Percentiles rank a stretch among this genome's conserved stretches.
These are phyloP conservation scores for Pisolithus sp. DNA, from an alignment of 768 basidiomycete species.

Conservation along the genomic window DNA sequence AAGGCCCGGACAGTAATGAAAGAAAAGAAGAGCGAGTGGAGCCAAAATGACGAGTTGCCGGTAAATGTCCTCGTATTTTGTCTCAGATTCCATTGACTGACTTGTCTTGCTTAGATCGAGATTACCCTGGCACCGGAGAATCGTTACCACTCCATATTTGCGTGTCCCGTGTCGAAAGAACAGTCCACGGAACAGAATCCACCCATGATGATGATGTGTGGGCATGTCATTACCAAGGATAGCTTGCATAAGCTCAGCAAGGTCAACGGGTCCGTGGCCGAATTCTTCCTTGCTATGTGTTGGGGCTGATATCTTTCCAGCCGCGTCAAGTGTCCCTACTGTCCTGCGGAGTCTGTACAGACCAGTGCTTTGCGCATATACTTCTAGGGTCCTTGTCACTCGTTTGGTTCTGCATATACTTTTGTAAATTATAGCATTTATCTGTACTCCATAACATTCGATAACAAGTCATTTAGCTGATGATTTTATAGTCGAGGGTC, in stretches of 20 bases:
- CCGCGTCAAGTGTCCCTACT: slow-evolving; percentile 95
- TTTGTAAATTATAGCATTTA: slow-evolving; percentile 4
- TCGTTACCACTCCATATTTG: slow-evolving; percentile 94
- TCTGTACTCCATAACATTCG: not conserved
- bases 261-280: slow-evolving; percentile 62
- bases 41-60: slow-evolving; percentile 81
- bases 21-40: slow-evolving; percentile 91
- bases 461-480: not conserved
- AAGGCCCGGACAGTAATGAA: slow-evolving; percentile 93
- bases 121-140: slow-evolving; percentile 82
- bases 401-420: slow-evolving; percentile 3
- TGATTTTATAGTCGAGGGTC: slow-evolving; percentile 12
- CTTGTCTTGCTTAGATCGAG: slow-evolving; percentile 62
- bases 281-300: not conserved
- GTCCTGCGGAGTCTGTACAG: slow-evolving; percentile 71
- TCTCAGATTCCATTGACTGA: slow-evolving; percentile 1
- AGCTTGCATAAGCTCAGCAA: slow-evolving; percentile 87
- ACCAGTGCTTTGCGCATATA: slow-evolving; percentile 54
- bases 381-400: slow-evolving; percentile 38
- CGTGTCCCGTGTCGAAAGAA: slow-evolving; percentile 97
- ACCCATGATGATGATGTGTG: slow-evolving; percentile 96
- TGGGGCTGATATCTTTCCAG: slow-evolving; percentile 33
- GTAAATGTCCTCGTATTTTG: slow-evolving; percentile 33
- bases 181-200: slow-evolving; percentile 91
- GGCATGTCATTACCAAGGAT: slow-evolving; percentile 92